phyloP scores from a whole-genome alignment of 352 stramenopile genomes.

The Phytophthora europaea region DNA sequence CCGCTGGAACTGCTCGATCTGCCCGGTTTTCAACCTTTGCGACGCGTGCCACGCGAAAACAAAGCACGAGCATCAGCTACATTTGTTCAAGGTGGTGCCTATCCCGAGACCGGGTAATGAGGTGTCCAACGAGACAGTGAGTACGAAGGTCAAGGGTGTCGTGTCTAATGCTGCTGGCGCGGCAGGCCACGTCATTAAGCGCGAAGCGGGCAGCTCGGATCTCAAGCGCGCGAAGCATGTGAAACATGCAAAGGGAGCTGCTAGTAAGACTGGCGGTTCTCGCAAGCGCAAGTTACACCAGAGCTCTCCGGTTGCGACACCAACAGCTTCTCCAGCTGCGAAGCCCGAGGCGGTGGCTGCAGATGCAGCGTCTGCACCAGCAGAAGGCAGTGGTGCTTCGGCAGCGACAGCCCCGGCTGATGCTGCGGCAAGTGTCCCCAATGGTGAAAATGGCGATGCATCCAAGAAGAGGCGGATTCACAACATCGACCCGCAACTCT shows the following conservation, averaged over 20 bases:
- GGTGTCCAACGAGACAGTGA: conserved; percentile 37
- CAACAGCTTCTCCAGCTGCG: conserved; percentile 9
- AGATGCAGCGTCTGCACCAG: not conserved
- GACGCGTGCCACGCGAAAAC: conserved; percentile 94
- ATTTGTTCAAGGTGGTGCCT: conserved; percentile 93
- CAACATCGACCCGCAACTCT: conserved; percentile 89
- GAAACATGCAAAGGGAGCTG: conserved; percentile 33
- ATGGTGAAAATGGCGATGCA: conserved; percentile 72
- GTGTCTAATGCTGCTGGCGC: conserved; percentile 40
- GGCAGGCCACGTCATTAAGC: conserved; percentile 43
- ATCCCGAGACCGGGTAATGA: conserved; percentile 78
- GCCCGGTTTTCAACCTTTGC: conserved; percentile 97
- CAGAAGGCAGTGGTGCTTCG: conserved; percentile 5
- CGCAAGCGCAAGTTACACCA: conserved; percentile 82
- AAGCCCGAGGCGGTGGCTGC: conserved; percentile 15
- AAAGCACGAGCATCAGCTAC: conserved; percentile 94
- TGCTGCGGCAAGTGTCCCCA: conserved; percentile 11
- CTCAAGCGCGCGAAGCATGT: conserved; percentile 58
- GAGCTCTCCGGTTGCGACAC: conserved; percentile 39
- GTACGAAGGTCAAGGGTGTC: conserved; percentile 45
- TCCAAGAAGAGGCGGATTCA: conserved; percentile 93
- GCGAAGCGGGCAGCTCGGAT: conserved; percentile 55
- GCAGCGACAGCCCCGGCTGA: not conserved
- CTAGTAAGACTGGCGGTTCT: conserved; percentile 44
- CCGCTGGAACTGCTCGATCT: conserved; percentile 97